A percentile compares a stretch with the other conserved stretches of the same genome.
These are phyloP conservation scores for Candida pseudoviswanathii DNA, from an alignment of 1,139 yeast species.

Conservation along the genomic window DNA sequence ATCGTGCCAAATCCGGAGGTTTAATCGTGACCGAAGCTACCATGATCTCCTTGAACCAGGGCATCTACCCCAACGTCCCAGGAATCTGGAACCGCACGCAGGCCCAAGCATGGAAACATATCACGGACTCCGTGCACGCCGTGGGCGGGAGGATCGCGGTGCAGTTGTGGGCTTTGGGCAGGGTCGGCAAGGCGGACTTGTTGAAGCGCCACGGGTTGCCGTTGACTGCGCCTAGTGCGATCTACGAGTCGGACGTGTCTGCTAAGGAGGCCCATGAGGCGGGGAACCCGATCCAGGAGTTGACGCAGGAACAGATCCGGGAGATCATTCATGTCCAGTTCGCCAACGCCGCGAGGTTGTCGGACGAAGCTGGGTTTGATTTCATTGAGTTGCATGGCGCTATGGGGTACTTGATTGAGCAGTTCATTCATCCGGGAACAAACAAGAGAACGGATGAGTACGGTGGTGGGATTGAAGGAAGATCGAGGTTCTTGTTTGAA, in stretches of 20 bases:
- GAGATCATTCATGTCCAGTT: slow-evolving; percentile 33
- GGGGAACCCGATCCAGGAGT: slow-evolving; percentile 35
- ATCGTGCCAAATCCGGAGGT: slow-evolving; percentile 50
- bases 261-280: slow-evolving; percentile 30
- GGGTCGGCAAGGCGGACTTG: slow-evolving; percentile 46
- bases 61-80: slow-evolving; percentile 47
- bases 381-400: slow-evolving; percentile 69
- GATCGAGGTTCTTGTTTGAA: slow-evolving; percentile 59
- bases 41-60: slow-evolving; percentile 26
- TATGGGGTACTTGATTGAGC: slow-evolving; percentile 66
- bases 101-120: slow-evolving; percentile 52
- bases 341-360: slow-evolving; percentile 45
- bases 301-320: slow-evolving; percentile 46
- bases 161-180: slow-evolving; percentile 65
- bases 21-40: slow-evolving; percentile 47
- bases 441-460: slow-evolving; percentile 58
- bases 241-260: slow-evolving; percentile 22
- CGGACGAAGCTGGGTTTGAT: slow-evolving; percentile 63
- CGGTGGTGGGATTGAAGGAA: slow-evolving; percentile 65
- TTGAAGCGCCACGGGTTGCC: slow-evolving; percentile 36
- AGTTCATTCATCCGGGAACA: slow-evolving; percentile 46
- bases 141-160: slow-evolving; percentile 27
- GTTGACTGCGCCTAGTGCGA: slow-evolving; percentile 25
- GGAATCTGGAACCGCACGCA: slow-evolving; percentile 56
- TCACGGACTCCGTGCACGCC: slow-evolving; percentile 30